phyloP scores from a whole-genome alignment of 1,139 yeast species.

The Arxiozyma bovina region DNA sequence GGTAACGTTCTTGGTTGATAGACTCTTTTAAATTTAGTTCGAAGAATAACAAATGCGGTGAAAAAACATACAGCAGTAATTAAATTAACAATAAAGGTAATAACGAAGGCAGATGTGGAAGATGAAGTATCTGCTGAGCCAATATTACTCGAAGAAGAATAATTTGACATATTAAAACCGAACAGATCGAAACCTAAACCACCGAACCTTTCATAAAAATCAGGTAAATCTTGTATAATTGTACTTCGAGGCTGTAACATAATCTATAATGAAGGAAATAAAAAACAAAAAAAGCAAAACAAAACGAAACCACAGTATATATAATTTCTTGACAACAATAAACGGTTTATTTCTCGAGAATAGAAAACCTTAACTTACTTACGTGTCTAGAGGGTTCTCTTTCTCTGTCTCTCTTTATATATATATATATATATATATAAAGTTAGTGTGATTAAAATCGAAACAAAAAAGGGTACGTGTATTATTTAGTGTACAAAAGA shows the following conservation, averaged over 20 bases:
- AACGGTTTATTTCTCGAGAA: background rate
- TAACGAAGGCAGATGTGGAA: conserved; percentile 45
- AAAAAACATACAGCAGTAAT: conserved; percentile 52
- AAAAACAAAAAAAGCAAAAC: background rate
- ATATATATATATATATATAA: no score
- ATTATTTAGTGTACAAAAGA: no score
- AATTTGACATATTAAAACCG: conserved; percentile 1
- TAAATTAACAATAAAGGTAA: conserved; percentile 47
- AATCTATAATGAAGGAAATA: no score
- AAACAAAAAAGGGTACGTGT: no score
- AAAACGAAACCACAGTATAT: no score
- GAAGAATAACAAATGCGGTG: conserved; percentile 48
- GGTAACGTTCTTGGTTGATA: conserved; percentile 73
- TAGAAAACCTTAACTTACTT: no score
- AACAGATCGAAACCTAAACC: conserved; percentile 23
- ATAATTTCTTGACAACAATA: no score
- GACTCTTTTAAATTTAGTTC: conserved; percentile 59
- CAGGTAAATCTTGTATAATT: background rate
- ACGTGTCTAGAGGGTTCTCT: background rate
- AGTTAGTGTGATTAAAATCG: no score
- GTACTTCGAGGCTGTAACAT: background rate
- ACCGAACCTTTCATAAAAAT: background rate
- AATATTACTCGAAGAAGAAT: background rate
- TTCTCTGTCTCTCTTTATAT: no score
- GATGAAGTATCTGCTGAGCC: conserved; percentile 23